Base-by-base conservation (phyloP, 192 early-diverging fungal species). In the Gryganskiella cystojenkinii region DNA sequence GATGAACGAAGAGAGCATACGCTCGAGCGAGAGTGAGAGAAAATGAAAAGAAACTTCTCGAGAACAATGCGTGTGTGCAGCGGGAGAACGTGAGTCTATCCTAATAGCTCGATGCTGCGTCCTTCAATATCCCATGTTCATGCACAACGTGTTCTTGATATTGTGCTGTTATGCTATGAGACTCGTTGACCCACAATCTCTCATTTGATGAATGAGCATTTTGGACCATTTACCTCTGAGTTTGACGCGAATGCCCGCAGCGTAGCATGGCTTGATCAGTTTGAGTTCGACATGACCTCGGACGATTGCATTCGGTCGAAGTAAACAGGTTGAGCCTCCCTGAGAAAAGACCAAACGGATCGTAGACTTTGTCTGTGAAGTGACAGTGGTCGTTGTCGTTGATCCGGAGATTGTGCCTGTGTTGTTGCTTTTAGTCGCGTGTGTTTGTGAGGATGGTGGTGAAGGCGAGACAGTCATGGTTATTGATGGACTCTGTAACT, bases 281-380 rank as follows among this genome's bases (percentile, higher is more conserved):
- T 66, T 67, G n/a, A 78, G 61, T 9, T 68, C 74, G 45, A 78
- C 74, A 59, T 78, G 65, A 10, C 74, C 74, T 28, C 74, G 61
- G 15, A 78, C 74, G 22, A 69, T 56, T 11, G 61, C 42, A 60
- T 78, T 78, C 4, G 74, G 74, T 40, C 74, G 66, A 10, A 78
- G 49, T 14, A 78, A 22, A 64, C 74, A 78, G 7, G 74, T 64
- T 3, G 61, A 68, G 10, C 66, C 74, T n/a, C 74, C 74, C 37
- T 78, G 66, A 25, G 55, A 53, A 69, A 78, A 78, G 25, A 67
- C 67, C 8, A 78, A 47, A 3, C 44, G 11, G 11, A 78, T 62
- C 4, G 64, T 33, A 9, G 74, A 78, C 31, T 59, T 65, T 46
- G 73, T 33, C 14, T 45, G 24, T 28, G 45, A 17, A 22, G 46